These are phyloP conservation scores for Trichoderma brevicompactum DNA, from an alignment of 2,329 filamentous ascomycete genomes.

Conservation along the genomic window DNA sequence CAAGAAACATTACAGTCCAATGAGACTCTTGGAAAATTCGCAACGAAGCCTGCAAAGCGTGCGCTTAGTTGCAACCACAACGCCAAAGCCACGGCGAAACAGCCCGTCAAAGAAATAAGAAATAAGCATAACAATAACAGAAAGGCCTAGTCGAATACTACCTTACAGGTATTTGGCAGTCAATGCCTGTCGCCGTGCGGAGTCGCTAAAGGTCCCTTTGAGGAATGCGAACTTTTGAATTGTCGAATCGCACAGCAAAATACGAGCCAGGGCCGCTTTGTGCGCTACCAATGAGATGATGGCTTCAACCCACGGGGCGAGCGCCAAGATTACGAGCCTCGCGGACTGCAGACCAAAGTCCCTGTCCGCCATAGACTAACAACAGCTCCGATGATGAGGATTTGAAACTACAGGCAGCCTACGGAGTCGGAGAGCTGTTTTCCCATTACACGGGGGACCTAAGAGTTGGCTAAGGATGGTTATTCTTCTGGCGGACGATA, in stretches of 20 bases:
- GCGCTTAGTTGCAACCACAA: too few relatives aligned
- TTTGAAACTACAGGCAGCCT: not conserved
- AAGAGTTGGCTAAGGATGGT: too few relatives aligned
- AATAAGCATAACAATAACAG: slow-evolving; percentile 22
- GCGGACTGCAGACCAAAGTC: slow-evolving; percentile 8
- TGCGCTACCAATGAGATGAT: slow-evolving; percentile 10
- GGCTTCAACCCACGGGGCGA: slow-evolving; percentile 20
- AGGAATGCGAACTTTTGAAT: slow-evolving; percentile 19
- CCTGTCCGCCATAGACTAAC: not conserved
- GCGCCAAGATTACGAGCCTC: slow-evolving; percentile 3
- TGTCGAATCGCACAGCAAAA: not conserved
- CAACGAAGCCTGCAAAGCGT: too few relatives aligned
- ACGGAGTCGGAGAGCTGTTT: not conserved
- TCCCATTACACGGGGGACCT: not conserved
- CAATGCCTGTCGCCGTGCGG: not conserved
- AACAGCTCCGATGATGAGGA: not conserved
- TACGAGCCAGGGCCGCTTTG: not conserved
- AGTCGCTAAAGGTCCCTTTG: not conserved
- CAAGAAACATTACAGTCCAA: too few relatives aligned
- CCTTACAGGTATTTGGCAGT: not conserved
- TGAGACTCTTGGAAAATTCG: too few relatives aligned
- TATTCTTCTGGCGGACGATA: not conserved
- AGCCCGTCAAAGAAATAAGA: not conserved
- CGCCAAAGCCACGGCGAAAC: not conserved
- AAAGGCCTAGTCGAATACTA: not conserved